Evolutionary conservation across 441 rosid species (phyloP).

Genomic region (Pelargonium citronellum): DNA sequence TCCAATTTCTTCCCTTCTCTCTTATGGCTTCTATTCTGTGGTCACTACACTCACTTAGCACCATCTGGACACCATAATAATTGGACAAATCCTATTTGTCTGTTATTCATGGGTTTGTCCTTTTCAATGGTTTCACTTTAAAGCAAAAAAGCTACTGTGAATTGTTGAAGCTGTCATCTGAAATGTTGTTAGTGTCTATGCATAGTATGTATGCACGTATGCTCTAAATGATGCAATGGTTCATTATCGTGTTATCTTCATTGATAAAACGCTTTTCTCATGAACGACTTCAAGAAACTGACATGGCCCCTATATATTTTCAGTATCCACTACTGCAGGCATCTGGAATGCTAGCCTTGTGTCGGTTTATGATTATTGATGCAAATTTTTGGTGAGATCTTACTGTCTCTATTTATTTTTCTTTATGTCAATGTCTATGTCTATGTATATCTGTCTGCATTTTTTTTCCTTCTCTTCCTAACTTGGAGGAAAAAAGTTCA

Average conservation of each 20-base stretch:
- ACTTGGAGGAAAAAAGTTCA: constrained; percentile 10
- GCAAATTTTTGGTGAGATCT: constrained; percentile 69
- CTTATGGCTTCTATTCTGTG: constrained; percentile 13
- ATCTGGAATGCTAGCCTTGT: constrained; percentile 92
- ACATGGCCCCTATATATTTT: constrained; percentile 18
- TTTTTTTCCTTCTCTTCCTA: constrained; percentile 1
- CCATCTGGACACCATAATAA: constrained; percentile 3
- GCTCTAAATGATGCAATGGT: not conserved
- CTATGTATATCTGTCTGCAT: too few species aligned
- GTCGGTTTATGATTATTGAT: constrained; percentile 92
- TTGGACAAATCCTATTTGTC: not conserved
- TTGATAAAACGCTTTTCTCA: not conserved
- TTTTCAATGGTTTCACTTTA: too few species aligned
- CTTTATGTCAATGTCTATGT: not conserved
- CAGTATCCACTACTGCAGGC: constrained; percentile 94
- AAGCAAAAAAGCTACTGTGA: too few species aligned
- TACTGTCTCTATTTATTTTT: constrained; percentile 17
- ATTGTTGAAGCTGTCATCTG: too few species aligned
- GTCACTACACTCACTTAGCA: constrained; percentile 4
- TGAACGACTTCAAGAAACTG: constrained; percentile 13
- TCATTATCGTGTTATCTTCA: not conserved
- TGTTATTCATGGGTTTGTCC: too few species aligned
- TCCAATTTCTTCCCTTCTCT: not conserved
- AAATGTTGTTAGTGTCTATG: too few species aligned
- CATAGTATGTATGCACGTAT: not conserved